These are phyloP conservation scores for Fusarium oxysporum DNA, from an alignment of 2,329 filamentous ascomycete genomes.

Conservation along the genomic window DNA sequence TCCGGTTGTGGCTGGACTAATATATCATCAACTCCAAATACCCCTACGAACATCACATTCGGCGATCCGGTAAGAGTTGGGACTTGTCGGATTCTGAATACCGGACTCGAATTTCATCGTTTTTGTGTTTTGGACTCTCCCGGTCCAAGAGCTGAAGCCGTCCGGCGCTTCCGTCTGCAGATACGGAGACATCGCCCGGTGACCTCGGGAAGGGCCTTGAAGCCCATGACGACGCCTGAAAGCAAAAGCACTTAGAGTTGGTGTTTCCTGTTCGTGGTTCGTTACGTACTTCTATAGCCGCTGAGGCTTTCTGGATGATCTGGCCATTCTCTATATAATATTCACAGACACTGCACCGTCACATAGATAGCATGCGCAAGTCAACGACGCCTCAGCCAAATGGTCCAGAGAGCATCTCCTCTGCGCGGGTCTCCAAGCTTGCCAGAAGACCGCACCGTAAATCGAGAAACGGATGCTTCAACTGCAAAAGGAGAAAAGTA, in stretches of 20 bases:
- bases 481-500: conserved; percentile 49
- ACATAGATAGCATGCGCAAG: conserved; percentile 18
- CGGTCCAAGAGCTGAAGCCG: conserved; percentile 38
- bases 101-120: conserved; percentile 3
- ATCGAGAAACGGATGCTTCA: conserved; percentile 48
- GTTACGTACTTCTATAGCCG: conserved; percentile 3
- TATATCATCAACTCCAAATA: conserved; percentile 29
- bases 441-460: conserved; percentile 48
- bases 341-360: conserved; percentile 1
- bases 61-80: conserved; percentile 8
- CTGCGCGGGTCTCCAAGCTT: conserved; percentile 44
- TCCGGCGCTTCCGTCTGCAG: conserved; percentile 43
- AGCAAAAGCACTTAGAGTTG: conserved; percentile 18
- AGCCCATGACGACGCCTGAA: conserved; percentile 30
- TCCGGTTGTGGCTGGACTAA: conserved; percentile 44
- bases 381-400: conserved; percentile 42
- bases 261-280: conserved; percentile 3
- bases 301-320: conserved; percentile 1
- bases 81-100: conserved; percentile 9
- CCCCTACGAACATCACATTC: conserved; percentile 15
- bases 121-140: conserved; percentile 25
- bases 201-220: conserved; percentile 28
- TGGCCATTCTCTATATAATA: conserved; percentile 3
- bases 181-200: conserved; percentile 38
- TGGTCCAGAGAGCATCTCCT: conserved; percentile 39